Conservation (phyloP, 2,329 filamentous ascomycete genomes). For the Cladophialophora exuberans region DNA sequence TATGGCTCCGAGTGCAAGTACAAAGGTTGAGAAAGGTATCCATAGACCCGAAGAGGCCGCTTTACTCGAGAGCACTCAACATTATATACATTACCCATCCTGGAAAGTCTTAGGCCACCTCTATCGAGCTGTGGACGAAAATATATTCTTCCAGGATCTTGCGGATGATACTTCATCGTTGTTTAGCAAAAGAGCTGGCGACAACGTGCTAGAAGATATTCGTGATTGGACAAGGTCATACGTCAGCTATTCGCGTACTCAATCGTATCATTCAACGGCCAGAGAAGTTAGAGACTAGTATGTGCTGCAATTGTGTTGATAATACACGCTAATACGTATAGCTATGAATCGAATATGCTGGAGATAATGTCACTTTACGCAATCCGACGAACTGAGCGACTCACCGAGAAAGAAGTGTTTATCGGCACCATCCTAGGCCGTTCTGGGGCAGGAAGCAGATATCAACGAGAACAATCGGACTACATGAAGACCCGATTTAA, state of each 20-base stretch:
- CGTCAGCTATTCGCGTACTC: conserved; percentile 20
- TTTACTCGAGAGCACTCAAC: conserved; percentile 30
- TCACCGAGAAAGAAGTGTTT: conserved; percentile 60
- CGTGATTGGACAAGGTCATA: conserved; percentile 31
- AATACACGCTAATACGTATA: conserved; percentile 34
- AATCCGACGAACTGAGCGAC: conserved; percentile 43
- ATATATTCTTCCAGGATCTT: conserved; percentile 66
- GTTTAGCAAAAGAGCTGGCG: conserved; percentile 33
- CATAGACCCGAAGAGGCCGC: conserved; percentile 34
- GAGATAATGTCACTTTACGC: conserved; percentile 53
- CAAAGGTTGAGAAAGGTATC: conserved; percentile 41
- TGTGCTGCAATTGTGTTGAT: conserved; percentile 15
- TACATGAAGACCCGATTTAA: conserved; percentile 50
- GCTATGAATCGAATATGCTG: conserved; percentile 58
- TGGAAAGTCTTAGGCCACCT: conserved; percentile 70
- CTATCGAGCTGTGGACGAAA: conserved; percentile 74
- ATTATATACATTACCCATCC: conserved; percentile 66
- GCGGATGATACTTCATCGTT: conserved; percentile 34
- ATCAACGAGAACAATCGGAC: conserved; percentile 47
- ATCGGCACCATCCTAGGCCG: conserved; percentile 61
- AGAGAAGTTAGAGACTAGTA: conserved; percentile 29
- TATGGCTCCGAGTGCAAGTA: conserved; percentile 48
- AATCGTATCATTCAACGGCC: conserved; percentile 27
- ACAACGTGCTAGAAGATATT: conserved; percentile 36
- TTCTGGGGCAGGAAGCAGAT: conserved; percentile 42